A percentile compares a stretch with the other conserved stretches of the same genome.
Evolutionary conservation across 2,329 filamentous ascomycete species (phyloP).

Genomic region (Xylariaceae sp.): DNA sequence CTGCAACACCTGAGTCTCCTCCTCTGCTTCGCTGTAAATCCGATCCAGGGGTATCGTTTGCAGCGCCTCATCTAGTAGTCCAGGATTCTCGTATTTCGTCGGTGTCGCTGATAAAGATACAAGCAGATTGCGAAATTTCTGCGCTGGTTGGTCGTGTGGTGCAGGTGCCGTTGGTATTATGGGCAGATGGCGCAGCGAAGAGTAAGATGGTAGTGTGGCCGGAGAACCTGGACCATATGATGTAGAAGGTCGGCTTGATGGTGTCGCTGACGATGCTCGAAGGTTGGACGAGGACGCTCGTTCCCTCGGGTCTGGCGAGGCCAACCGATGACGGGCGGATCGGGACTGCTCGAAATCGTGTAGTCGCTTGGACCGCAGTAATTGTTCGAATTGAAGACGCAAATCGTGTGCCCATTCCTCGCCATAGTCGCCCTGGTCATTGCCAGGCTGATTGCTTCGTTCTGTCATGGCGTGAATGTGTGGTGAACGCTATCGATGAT

Average conservation of each 20-base stretch:
- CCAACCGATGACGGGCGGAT: constrained; percentile 52
- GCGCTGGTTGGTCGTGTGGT: constrained; percentile 57
- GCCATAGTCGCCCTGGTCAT: constrained; percentile 45
- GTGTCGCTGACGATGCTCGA: constrained; percentile 31
- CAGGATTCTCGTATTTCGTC: constrained; percentile 93
- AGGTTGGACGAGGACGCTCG: constrained; percentile 47
- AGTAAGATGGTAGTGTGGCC: constrained; percentile 53
- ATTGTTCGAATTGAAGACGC: constrained; percentile 77
- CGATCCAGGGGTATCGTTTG: constrained; percentile 81
- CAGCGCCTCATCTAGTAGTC: constrained; percentile 86
- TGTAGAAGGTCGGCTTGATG: constrained; percentile 42
- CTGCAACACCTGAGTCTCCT: constrained; percentile 82
- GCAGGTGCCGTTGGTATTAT: constrained; percentile 71
- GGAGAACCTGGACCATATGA: constrained; percentile 26
- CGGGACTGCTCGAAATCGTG: constrained; percentile 69
- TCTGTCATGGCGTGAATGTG: constrained; percentile 20
- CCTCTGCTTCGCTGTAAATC: constrained; percentile 90
- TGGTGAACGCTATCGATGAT: constrained; percentile 2
- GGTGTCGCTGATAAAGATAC: constrained; percentile 84
- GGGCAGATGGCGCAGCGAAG: constrained; percentile 59
- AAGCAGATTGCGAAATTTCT: constrained; percentile 77
- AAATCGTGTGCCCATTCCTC: constrained; percentile 76
- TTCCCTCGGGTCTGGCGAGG: constrained; percentile 50
- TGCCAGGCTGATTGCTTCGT: constrained; percentile 16
- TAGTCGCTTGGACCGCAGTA: constrained; percentile 82